These are phyloP conservation scores for Chenopodium suecicum DNA, from an alignment of 148 eudicot species.

Conservation along the genomic window DNA sequence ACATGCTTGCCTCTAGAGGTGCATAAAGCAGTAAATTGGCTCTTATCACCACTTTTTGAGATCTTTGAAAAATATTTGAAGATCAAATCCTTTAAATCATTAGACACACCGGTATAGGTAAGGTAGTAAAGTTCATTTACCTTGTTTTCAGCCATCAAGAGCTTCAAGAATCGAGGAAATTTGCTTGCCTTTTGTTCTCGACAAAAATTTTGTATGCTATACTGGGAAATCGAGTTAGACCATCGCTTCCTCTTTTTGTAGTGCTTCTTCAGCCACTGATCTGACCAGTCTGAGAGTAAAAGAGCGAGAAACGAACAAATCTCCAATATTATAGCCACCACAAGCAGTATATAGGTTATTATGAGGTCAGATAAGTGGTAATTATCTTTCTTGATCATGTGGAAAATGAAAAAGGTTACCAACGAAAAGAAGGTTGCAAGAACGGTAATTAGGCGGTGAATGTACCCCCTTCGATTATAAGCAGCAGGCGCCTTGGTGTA, in stretches of 20 bases:
- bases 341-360: slow-evolving; percentile 41
- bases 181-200: slow-evolving; percentile 12
- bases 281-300: slow-evolving; percentile 39
- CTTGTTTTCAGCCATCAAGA: slow-evolving; percentile 21
- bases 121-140: slow-evolving; percentile 26
- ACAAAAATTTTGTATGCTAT: slow-evolving; percentile 33
- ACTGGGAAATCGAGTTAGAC: slow-evolving; percentile 45
- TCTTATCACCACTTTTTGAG: not conserved
- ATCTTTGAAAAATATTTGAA: slow-evolving; percentile 16
- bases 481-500: slow-evolving; percentile 46
- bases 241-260: slow-evolving; percentile 28
- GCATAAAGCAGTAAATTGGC: slow-evolving; percentile 22
- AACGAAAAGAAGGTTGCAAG: slow-evolving; percentile 14
- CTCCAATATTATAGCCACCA: slow-evolving; percentile 35
- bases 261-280: slow-evolving; percentile 29
- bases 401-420: slow-evolving; percentile 14
- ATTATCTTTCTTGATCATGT: slow-evolving; percentile 7
- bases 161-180: slow-evolving; percentile 9
- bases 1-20: slow-evolving; percentile 28
- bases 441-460: slow-evolving; percentile 24
- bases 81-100: slow-evolving; percentile 27
- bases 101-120: slow-evolving; percentile 27
- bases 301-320: slow-evolving; percentile 25
- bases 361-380: slow-evolving; percentile 27
- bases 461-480: slow-evolving; percentile 21